These are phyloP conservation scores for Thelonectria olida DNA, from an alignment of 2,329 filamentous ascomycete species.

Conservation along the genomic window DNA sequence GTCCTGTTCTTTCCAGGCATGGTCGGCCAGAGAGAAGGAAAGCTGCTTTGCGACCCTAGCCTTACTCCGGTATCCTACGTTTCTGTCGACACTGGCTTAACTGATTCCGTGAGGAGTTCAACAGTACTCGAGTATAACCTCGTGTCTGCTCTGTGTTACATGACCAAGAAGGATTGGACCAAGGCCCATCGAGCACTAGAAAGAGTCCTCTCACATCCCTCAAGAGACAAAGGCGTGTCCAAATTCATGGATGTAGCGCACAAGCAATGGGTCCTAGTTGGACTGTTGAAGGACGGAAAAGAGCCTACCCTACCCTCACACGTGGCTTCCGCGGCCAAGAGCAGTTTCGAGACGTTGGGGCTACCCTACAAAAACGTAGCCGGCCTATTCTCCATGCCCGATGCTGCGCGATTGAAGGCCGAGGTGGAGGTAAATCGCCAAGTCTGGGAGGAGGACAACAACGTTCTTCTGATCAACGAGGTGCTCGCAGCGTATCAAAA, in stretches of 20 bases:
- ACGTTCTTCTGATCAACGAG: slow-evolving; percentile 74
- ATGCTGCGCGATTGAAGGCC: slow-evolving; percentile 66
- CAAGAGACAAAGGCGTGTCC: slow-evolving; percentile 69
- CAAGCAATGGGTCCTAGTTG: slow-evolving; percentile 88
- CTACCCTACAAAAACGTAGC: slow-evolving; percentile 78
- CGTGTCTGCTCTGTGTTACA: slow-evolving; percentile 71
- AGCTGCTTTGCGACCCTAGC: slow-evolving; percentile 55
- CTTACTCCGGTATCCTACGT: slow-evolving; percentile 66
- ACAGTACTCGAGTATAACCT: slow-evolving; percentile 75
- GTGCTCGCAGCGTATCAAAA: slow-evolving; percentile 77
- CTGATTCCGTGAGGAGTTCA: slow-evolving; percentile 58
- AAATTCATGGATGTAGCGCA: slow-evolving; percentile 88
- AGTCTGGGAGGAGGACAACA: slow-evolving; percentile 77
- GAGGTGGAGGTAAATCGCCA: slow-evolving; percentile 68
- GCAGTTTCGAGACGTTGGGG: slow-evolving; percentile 65
- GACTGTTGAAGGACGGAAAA: slow-evolving; percentile 75
- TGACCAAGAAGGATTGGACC: slow-evolving; percentile 68
- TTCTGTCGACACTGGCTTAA: slow-evolving; percentile 65
- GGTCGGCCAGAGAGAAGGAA: slow-evolving; percentile 45
- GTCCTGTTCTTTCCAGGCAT: slow-evolving; percentile 72
- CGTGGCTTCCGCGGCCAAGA: slow-evolving; percentile 61
- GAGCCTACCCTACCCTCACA: slow-evolving; percentile 64
- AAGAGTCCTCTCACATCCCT: slow-evolving; percentile 73
- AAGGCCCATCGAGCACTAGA: slow-evolving; percentile 70
- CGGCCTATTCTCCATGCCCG: slow-evolving; percentile 68